A percentile compares a stretch with the other conserved stretches of the same genome.
Evolutionary conservation across 305 asterid genomes (phyloP).

Genomic region (Euphrasia arctica): DNA sequence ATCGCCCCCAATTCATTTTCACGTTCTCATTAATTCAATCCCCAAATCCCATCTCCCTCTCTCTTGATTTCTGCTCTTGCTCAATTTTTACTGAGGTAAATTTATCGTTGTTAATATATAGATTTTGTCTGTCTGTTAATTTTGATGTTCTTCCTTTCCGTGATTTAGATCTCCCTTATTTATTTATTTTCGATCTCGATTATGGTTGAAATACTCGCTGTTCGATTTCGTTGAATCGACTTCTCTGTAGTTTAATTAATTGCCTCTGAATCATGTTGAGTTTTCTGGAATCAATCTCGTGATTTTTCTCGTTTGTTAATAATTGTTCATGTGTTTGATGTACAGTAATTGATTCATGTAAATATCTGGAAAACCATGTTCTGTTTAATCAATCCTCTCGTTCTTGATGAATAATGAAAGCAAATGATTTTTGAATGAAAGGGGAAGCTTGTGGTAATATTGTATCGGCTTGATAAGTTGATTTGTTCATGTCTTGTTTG

Average conservation of each 20-base stretch:
- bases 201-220: neutral
- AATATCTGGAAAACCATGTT: no score
- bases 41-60: neutral
- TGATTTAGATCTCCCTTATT: conserved; percentile 28
- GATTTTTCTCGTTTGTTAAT: neutral
- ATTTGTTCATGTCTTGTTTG: no score
- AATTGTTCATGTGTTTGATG: neutral
- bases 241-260: no score
- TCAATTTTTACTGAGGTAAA: conserved; percentile 23
- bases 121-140: neutral
- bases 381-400: no score
- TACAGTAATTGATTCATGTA: neutral
- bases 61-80: conserved; percentile 13
- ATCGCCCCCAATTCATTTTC: neutral
- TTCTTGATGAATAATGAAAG: neutral
- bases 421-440: neutral
- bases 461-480: no score
- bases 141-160: neutral
- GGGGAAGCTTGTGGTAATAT: no score
- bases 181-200: neutral
- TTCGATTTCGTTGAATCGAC: no score
- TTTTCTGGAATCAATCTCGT: neutral
- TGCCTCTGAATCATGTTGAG: no score
- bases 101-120: conserved; percentile 5
- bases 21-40: neutral